phyloP scores from a whole-genome alignment of 2,329 filamentous ascomycete genomes.

The Penicillium janthinellum region DNA sequence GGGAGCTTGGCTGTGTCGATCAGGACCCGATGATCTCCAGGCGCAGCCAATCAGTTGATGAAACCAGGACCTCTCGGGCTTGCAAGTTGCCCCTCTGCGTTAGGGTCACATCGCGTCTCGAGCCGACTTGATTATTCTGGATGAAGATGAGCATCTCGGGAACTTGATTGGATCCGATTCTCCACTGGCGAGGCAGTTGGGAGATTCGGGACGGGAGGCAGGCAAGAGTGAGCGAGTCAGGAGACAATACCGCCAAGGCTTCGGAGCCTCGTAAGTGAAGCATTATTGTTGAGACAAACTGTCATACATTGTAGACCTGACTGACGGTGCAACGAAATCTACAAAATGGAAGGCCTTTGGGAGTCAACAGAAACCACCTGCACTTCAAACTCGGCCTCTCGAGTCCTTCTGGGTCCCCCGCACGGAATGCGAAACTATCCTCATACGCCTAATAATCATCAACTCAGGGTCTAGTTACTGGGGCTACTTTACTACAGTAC shows the following conservation, averaged over 20 bases:
- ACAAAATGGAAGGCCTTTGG: neutral
- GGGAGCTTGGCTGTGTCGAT: conserved; percentile 22
- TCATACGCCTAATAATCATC: neutral
- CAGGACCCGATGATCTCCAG: conserved; percentile 22
- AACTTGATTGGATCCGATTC: conserved; percentile 13
- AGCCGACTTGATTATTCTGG: neutral
- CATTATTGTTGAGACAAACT: neutral
- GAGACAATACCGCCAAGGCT: neutral
- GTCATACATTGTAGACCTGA: neutral
- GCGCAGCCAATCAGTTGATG: conserved; percentile 19
- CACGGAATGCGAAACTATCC: neutral
- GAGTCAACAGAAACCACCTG: neutral
- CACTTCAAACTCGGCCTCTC: too few relatives aligned
- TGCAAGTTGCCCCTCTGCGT: conserved; percentile 8
- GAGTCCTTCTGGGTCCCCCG: neutral
- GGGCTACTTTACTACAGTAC: neutral
- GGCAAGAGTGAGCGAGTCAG: neutral
- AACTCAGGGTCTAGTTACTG: neutral
- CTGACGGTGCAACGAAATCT: neutral
- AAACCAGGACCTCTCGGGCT: conserved; percentile 5
- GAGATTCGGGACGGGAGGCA: neutral
- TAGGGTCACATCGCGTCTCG: conserved; percentile 24
- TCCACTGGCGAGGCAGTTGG: conserved; percentile 8
- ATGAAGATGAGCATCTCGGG: neutral
- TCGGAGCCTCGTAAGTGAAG: neutral